Base-by-base conservation (phyloP, 2,329 filamentous ascomycete genomes). In the Colletotrichum sp. region DNA sequence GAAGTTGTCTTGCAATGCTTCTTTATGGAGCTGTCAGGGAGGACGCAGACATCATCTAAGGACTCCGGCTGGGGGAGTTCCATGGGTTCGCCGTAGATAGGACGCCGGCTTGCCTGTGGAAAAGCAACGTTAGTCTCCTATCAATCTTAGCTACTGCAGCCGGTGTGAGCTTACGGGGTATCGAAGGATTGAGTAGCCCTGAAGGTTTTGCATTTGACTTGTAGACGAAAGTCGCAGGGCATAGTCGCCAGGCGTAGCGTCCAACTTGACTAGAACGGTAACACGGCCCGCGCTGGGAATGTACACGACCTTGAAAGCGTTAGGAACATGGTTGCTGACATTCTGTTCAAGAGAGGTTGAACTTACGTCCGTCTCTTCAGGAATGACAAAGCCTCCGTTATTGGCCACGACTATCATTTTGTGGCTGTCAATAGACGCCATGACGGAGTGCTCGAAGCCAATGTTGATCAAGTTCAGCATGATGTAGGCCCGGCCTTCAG, bases 401-500 rank as follows among this genome's bases (percentile, higher is more conserved):
- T 79, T 80, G 24, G 79, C 79, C 4, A 80, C 76, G 4, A 80
- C 75, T 57, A 73, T 67, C 75, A 80, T 79, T 52, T 79, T 78
- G 63, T 80, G 79, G n/a, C 69, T 66, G 48, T 80, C 79, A n/a
- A 80, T 77, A 12, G 77, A 78, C 3, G 71, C 74, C 70, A 70
- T 24, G 65, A 74, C 64, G 1, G 70, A 68, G 18, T 76, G 74
- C 70, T 76, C 74, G 58, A 76, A 76, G 12, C 74, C 74, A 16
- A 73, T 61, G 21, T 76, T 74, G 43, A 76, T 38, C 4, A 76
- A 34, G 57, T 76, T 76, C 5, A 76, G 18, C 74, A 76, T 76
- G 48, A 76, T 61, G 64, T 76, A 76, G 5, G 58, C 8, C 3
- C 70, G 61, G 3, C 74, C 70, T 8, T 69, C 70, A 6, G 74